A percentile compares a stretch with the other conserved stretches of the same genome.
Conservation (phyloP, 805 yeast species). For the Candida tallmaniae region DNA sequence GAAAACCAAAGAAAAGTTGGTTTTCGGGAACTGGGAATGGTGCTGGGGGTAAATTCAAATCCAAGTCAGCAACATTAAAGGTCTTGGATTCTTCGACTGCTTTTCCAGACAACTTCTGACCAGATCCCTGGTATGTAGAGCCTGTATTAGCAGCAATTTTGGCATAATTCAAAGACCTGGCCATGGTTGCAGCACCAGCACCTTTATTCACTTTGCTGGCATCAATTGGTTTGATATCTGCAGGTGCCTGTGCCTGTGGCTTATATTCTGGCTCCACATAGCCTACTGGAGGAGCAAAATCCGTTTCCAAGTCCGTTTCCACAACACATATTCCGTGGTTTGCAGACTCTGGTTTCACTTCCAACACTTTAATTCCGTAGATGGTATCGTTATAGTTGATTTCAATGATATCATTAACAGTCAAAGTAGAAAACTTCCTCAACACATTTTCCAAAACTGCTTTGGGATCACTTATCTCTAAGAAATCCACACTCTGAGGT, state of each 20-base stretch:
- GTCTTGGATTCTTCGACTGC: conserved; percentile 21
- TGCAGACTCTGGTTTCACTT: conserved; percentile 70
- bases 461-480: conserved; percentile 92
- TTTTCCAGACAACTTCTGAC: conserved; percentile 69
- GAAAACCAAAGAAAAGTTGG: conserved; percentile 90
- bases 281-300: conserved; percentile 98
- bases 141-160: conserved; percentile 35
- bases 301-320: conserved; percentile 95
- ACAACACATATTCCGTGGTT: conserved; percentile 82
- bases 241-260: conserved; percentile 36
- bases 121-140: conserved; percentile 51
- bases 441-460: conserved; percentile 93
- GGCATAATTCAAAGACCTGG: conserved; percentile 63
- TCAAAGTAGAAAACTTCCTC: conserved; percentile 83
- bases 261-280: conserved; percentile 83
- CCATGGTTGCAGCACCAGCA: conserved; percentile 68
- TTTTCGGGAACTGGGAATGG: conserved; percentile 76
- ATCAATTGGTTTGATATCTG: conserved; percentile 24
- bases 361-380: conserved; percentile 78
- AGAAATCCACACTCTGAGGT: conserved; percentile 90
- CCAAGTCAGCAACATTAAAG: conserved; percentile 40
- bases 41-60: conserved; percentile 60
- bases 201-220: conserved; percentile 32
- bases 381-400: conserved; percentile 75
- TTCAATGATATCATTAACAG: conserved; percentile 80